phyloP scores from a whole-genome alignment of 768 basidiomycete species.

The Solioccasus polychromus region DNA sequence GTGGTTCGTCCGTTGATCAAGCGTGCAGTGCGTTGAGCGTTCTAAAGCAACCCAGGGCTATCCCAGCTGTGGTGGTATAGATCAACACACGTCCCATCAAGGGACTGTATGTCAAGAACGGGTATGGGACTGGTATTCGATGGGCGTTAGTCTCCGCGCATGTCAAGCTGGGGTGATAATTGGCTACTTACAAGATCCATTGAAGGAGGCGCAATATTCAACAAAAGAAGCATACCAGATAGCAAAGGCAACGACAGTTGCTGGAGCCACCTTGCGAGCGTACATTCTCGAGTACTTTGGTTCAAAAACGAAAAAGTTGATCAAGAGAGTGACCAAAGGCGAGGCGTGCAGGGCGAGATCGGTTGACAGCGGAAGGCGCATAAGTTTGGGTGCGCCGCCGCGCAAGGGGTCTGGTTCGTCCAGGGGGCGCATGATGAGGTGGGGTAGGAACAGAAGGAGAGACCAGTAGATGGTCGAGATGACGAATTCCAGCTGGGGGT shows the following conservation, averaged over 20 bases:
- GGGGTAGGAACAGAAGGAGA: conserved; percentile 51
- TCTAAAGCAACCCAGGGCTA: conserved; percentile 58
- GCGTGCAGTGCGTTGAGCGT: conserved; percentile 57
- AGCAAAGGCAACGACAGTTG: conserved; percentile 22
- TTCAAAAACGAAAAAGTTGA: conserved; percentile 71
- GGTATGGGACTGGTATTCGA: conserved; percentile 77
- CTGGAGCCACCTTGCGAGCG: conserved; percentile 15
- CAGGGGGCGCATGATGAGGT: conserved; percentile 47
- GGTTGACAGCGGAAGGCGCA: conserved; percentile 47
- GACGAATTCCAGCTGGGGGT: conserved; percentile 39
- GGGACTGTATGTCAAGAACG: conserved; percentile 67
- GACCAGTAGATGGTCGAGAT: conserved; percentile 69
- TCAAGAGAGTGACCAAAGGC: conserved; percentile 54
- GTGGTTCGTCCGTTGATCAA: conserved; percentile 1
- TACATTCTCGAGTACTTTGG: conserved; percentile 41
- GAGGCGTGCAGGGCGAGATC: conserved; percentile 67
- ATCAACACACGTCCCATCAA: conserved; percentile 52
- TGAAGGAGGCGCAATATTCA: conserved; percentile 62
- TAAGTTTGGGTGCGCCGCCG: conserved; percentile 12
- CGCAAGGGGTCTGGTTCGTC: background rate
- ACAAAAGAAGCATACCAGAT: conserved; percentile 61
- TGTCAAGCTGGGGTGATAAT: no score
- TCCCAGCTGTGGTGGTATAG: conserved; percentile 49
- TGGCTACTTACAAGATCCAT: conserved; percentile 63
- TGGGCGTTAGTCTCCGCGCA: no score